Base-by-base conservation (phyloP, 78 protist genomes). In the Tieghemostelium lacteum region DNA sequence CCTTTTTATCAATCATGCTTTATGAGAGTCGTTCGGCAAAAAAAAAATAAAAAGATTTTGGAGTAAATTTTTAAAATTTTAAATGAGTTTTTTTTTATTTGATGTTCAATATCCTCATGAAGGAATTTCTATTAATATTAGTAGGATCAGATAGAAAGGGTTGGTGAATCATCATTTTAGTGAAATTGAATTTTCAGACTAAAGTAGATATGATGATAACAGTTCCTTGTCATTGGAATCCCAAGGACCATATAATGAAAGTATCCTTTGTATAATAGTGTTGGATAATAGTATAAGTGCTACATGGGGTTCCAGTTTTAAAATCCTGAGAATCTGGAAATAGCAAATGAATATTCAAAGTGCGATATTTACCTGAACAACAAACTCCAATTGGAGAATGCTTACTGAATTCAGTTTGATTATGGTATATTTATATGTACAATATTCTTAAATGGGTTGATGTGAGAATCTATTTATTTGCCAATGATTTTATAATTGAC, bases 311-410 rank as follows among this genome's bases (percentile, higher is more conserved):
- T 7, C 6, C 20, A 31, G 45, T 42, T 0, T 50, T 8, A 3
- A 29, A 37, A 10, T 77, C 3, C 39, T 65, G 36, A n/a, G n/a
- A n/a, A n/a, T n/a, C n/a, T n/a, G n/a, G n/a, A n/a, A n/a, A n/a
- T 49, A n/a, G 12, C 2, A 49, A 22, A 1, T 45, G 10, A 14
- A 10, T 14, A 45, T 14, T 14, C 10, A 45, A 10, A 49, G 34
- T 29, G 6, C 86, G 39, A 62, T 31, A 50, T 37, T 75, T 75
- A 12, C 63, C 42, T 73, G 74, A 75, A 49, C 86, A 75, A 45
- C 86, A 75, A 17, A 75, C 2, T n/a, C 6, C 29, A 37, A 40
- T 37, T 45, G 52, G 52, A 45, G 6, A 14, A 45, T 45, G n/a
- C 6, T 14, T 45, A 45, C 52, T n/a, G n/a, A n/a, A 45, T 45